Evolutionary conservation across 495 filamentous ascomycete genomes (phyloP).

Genomic region (Daldinia vernicosa): DNA sequence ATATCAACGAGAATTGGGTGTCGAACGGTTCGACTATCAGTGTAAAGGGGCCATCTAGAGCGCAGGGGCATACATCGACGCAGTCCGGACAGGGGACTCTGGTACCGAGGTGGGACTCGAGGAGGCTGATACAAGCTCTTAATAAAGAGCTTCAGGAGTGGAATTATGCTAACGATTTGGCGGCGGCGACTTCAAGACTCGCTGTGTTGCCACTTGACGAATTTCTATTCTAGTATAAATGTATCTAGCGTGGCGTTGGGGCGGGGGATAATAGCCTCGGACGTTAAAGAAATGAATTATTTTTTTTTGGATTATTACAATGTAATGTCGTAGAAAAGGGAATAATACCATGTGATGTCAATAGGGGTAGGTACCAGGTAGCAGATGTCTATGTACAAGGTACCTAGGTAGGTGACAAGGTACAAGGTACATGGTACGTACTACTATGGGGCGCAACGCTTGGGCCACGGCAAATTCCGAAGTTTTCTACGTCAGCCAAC

Average conservation of each 20-base stretch:
- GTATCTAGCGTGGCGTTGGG: conserved; percentile 34
- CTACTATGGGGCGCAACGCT: conserved; percentile 8
- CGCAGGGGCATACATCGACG: conserved; percentile 31
- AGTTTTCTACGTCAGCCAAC: conserved; percentile 9
- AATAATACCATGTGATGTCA: too few relatives aligned
- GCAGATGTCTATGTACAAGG: background rate
- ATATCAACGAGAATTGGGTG: conserved; percentile 53
- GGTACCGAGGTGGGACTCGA: conserved; percentile 38
- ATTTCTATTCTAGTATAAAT: conserved; percentile 34
- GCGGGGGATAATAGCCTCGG: background rate
- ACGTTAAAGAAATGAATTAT: background rate
- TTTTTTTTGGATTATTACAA: background rate
- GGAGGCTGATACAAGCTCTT: conserved; percentile 34
- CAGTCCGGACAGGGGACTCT: conserved; percentile 46
- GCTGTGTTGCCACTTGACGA: conserved; percentile 27
- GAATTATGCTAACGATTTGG: conserved; percentile 42
- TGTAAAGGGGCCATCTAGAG: conserved; percentile 46
- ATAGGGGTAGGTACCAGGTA: background rate
- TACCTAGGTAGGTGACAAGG: too few relatives aligned
- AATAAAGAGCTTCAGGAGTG: conserved; percentile 38
- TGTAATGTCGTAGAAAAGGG: too few relatives aligned
- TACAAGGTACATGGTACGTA: background rate
- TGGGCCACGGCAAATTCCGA: conserved; percentile 35
- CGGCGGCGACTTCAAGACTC: conserved; percentile 8
- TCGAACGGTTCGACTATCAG: conserved; percentile 43